phyloP scores from a whole-genome alignment of 306 rosid genomes.

The Medicago ruthenica region DNA sequence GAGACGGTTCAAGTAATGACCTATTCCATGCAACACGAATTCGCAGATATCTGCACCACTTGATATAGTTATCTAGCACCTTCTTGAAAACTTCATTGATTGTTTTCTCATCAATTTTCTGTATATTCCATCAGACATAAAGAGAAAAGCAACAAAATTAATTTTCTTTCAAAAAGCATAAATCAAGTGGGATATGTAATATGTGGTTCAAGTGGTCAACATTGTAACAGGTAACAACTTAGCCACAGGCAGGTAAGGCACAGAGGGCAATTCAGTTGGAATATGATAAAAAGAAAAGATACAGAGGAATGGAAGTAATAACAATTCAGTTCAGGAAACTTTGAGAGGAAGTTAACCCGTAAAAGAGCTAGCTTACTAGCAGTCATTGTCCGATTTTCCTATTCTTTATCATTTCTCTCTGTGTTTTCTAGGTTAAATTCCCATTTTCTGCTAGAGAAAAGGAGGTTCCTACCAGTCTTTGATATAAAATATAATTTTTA shows the following conservation, averaged over 20 bases:
- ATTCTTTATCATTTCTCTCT: not conserved
- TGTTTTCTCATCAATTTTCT: conserved; percentile 93
- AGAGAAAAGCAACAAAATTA: not conserved
- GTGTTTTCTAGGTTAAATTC: not conserved
- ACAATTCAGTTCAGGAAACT: not conserved
- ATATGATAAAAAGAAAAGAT: not conserved
- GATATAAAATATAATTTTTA: not conserved
- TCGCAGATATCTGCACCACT: conserved; percentile 92
- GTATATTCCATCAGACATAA: conserved; percentile 43
- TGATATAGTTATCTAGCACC: conserved; percentile 90
- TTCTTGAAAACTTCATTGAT: conserved; percentile 81
- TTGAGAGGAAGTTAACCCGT: conserved; percentile 1
- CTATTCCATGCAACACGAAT: conserved; percentile 88
- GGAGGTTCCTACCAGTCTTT: conserved; percentile 4
- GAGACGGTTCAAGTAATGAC: conserved; percentile 56
- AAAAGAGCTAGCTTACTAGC: not conserved
- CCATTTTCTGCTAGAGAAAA: not conserved
- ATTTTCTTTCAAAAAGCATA: not conserved
- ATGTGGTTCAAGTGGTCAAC: conserved; percentile 17
- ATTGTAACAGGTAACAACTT: not conserved
- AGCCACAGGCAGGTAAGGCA: not conserved
- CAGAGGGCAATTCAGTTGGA: not conserved
- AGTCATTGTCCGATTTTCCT: not conserved
- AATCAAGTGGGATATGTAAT: not conserved
- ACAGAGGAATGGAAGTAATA: not conserved